A percentile compares a stretch with the other conserved stretches of the same genome.
Conservation (phyloP, 1,284 basidiomycete species). For the Rhodotorula mucilaginosa region DNA sequence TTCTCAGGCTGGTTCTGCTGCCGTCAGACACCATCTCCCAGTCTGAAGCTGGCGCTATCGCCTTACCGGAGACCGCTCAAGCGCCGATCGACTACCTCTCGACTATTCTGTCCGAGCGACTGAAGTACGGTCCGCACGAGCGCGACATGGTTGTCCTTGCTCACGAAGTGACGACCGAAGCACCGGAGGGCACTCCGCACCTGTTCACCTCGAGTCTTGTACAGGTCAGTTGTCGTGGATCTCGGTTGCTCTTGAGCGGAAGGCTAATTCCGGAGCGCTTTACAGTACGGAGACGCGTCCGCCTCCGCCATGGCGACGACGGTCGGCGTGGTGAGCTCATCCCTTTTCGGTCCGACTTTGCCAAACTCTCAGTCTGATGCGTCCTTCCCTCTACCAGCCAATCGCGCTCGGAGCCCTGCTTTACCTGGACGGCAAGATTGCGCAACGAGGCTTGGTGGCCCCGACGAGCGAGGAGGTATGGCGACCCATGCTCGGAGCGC, state of each 20-base stretch:
- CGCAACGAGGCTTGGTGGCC: constrained; percentile 29
- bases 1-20: constrained; percentile 49
- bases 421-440: constrained; percentile 15
- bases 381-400: constrained; percentile 18
- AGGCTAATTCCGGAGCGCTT: background rate
- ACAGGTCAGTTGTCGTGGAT: constrained; percentile 44
- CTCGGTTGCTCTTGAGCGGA: no score
- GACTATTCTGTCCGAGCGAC: constrained; percentile 67
- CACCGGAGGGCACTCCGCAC: constrained; percentile 52
- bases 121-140: constrained; percentile 70
- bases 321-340: constrained; percentile 58
- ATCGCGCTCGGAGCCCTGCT: constrained; percentile 38
- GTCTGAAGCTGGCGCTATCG: constrained; percentile 51
- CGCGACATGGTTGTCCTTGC: constrained; percentile 83
- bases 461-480: constrained; percentile 31
- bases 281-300: constrained; percentile 60
- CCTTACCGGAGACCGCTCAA: constrained; percentile 53
- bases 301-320: constrained; percentile 82
- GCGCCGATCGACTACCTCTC: constrained; percentile 78
- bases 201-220: constrained; percentile 73
- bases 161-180: constrained; percentile 64
- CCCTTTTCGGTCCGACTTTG: no score
- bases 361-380: no score
- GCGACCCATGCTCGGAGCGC: constrained; percentile 25
- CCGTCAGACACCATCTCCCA: constrained; percentile 49